Base-by-base conservation (phyloP, 2,329 filamentous ascomycete species). In the Penicillium sp. region DNA sequence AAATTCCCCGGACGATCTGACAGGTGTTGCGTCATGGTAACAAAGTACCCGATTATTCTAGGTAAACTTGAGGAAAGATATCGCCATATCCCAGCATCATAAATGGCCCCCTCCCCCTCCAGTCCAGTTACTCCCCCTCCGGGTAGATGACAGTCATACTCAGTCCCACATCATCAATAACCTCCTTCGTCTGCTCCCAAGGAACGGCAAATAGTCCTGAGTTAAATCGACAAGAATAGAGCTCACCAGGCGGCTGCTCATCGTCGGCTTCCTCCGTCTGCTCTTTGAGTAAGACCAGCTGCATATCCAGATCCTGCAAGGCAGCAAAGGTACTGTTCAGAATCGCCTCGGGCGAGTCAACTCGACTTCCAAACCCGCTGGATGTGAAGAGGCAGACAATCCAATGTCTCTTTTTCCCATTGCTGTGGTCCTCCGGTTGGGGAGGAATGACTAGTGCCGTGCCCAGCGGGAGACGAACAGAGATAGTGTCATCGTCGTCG, bases 371-470 rank as follows among this genome's bases (percentile, higher is more conserved):
- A 51, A 76, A 81, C 2, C 68, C 67, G 2, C 67, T 62, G 2
- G 80, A 83, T 0, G 83, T 86, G 56, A 85, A 85, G 0, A 86
- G 65, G 56, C 83, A 86, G 0, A 80, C 78, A 21, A 86, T 76
- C 76, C 80, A 86, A 49, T 83, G 80, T 10, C 67, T 65, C 18
- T 65, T 70, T 15, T 4, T 30, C 3, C 33, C 46, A 13, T n/a
- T 46, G 18, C 46, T 37, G 30, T 66, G 66, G 27, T 75, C 69
- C 4, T 53, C 58, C 15, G 75, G 62, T 27, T 75, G 73, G 0
- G 82, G 81, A 3, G 79, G 74, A 21, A 85, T 84, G 2, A 86
- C 66, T 1, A 83, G 70, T 2, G 78, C 74, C 0, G 77, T 82
- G 1, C 81, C 81, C 9, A 72, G 64, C 1, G 71, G 72, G 3